Evolutionary conservation across 2,329 filamentous ascomycete species (phyloP).

Genomic region (Aspergillus sp.): DNA sequence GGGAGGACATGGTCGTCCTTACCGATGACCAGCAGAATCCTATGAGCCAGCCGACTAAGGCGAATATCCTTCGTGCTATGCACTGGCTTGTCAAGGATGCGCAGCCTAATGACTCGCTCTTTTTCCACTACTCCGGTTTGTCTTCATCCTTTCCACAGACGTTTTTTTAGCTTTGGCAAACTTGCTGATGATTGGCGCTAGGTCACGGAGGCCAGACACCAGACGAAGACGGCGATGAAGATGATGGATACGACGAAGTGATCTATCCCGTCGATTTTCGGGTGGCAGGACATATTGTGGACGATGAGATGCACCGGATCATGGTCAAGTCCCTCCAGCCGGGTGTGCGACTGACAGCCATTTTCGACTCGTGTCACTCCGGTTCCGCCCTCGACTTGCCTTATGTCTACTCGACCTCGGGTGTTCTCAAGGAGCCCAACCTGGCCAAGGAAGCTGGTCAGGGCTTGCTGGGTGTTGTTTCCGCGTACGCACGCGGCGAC

Average conservation of each 20-base stretch:
- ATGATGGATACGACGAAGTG: constrained; percentile 70
- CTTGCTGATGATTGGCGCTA: constrained; percentile 18
- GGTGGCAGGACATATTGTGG: constrained; percentile 63
- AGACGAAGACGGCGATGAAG: constrained; percentile 67
- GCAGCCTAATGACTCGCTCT: constrained; percentile 83
- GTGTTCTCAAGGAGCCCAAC: constrained; percentile 63
- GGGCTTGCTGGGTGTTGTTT: constrained; percentile 60
- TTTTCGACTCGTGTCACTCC: constrained; percentile 64
- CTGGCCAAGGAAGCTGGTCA: constrained; percentile 61
- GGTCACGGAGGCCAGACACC: constrained; percentile 71
- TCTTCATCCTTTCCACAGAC: constrained; percentile 1
- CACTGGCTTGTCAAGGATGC: constrained; percentile 97
- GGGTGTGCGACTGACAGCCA: constrained; percentile 70
- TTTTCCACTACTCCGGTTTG: constrained; percentile 93
- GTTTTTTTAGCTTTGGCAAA: not conserved
- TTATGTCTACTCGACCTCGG: constrained; percentile 61
- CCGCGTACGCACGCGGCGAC: constrained; percentile 76
- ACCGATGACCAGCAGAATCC: constrained; percentile 96
- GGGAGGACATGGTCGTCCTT: constrained; percentile 94
- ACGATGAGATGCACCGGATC: constrained; percentile 70
- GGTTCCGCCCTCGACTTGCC: constrained; percentile 61
- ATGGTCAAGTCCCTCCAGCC: constrained; percentile 70
- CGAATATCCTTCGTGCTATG: constrained; percentile 92
- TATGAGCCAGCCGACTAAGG: constrained; percentile 94
- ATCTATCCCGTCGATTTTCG: constrained; percentile 73